phyloP scores from a whole-genome alignment of 2,329 filamentous ascomycete species.

The Sporothrix curviconia region DNA sequence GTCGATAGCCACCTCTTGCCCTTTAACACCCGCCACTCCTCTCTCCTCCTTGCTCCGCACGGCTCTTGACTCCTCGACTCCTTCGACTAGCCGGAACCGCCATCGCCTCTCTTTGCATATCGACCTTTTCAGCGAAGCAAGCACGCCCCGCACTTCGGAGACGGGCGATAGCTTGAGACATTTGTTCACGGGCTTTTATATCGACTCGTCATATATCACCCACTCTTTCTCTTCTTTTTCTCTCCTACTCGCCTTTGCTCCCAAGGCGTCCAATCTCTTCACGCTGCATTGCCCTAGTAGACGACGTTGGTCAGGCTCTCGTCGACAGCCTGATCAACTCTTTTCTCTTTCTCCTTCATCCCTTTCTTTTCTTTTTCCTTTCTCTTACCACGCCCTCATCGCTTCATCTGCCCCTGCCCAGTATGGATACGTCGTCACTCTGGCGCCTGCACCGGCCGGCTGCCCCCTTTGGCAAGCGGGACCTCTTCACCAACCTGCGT shows the following conservation, averaged over 20 bases:
- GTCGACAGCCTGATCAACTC: constrained; percentile 7
- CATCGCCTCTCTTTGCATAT: no score
- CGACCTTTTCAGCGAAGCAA: no score
- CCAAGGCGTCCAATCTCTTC: background rate
- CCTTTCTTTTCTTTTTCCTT: background rate
- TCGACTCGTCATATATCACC: no score
- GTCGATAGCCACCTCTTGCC: background rate
- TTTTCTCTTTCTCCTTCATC: background rate
- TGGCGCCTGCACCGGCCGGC: constrained; percentile 79
- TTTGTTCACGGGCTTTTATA: no score
- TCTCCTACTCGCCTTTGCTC: background rate
- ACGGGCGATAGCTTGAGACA: no score
- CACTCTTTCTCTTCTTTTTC: no score
- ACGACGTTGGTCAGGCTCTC: constrained; percentile 2
- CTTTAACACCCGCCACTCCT: background rate
- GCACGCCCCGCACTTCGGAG: no score
- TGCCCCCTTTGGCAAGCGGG: constrained; percentile 55
- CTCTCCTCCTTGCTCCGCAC: background rate
- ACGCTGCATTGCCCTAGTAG: background rate
- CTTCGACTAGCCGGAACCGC: no score
- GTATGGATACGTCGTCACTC: constrained; percentile 91
- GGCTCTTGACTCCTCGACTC: no score
- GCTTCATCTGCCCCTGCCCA: no score
- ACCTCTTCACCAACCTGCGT: constrained; percentile 47
- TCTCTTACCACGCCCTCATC: no score